Evolutionary conservation across 179 eudicot genomes (phyloP).

Genomic region (Amaranthus tricolor): DNA sequence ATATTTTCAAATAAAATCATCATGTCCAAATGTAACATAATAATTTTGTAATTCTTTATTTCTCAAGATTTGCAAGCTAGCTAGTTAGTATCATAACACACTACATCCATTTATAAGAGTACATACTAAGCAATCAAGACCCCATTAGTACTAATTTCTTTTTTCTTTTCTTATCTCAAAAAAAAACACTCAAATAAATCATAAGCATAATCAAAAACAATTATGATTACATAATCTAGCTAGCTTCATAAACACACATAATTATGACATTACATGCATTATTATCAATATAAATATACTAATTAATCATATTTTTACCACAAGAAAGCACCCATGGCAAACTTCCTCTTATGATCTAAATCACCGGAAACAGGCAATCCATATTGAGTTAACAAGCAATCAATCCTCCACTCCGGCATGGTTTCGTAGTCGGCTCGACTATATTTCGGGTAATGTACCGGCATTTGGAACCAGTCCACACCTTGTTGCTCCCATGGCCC

Average conservation of each 20-base stretch:
- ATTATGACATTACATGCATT: background rate
- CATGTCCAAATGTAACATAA: too few relatives aligned
- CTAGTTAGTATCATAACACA: background rate
- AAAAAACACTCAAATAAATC: background rate
- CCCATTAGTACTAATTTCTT: too few relatives aligned
- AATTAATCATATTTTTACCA: slow-evolving; percentile 11
- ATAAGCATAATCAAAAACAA: background rate
- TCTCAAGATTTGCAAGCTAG: background rate
- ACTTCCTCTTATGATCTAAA: slow-evolving; percentile 30
- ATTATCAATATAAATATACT: background rate
- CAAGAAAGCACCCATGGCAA: slow-evolving; percentile 40
- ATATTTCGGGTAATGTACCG: slow-evolving; percentile 37
- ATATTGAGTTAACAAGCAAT: slow-evolving; percentile 33
- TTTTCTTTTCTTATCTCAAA: background rate
- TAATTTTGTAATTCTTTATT: background rate
- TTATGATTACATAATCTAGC: too few relatives aligned
- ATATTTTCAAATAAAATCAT: too few relatives aligned
- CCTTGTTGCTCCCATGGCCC: background rate
- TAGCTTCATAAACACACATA: too few relatives aligned
- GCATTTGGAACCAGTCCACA: slow-evolving; percentile 20
- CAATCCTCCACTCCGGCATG: slow-evolving; percentile 46
- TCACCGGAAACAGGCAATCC: slow-evolving; percentile 28
- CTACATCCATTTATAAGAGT: too few relatives aligned
- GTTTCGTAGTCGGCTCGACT: slow-evolving; percentile 30
- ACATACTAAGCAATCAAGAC: too few relatives aligned